Conservation (phyloP, 2,329 filamentous ascomycete species). For the Colletotrichum tofieldiae region DNA sequence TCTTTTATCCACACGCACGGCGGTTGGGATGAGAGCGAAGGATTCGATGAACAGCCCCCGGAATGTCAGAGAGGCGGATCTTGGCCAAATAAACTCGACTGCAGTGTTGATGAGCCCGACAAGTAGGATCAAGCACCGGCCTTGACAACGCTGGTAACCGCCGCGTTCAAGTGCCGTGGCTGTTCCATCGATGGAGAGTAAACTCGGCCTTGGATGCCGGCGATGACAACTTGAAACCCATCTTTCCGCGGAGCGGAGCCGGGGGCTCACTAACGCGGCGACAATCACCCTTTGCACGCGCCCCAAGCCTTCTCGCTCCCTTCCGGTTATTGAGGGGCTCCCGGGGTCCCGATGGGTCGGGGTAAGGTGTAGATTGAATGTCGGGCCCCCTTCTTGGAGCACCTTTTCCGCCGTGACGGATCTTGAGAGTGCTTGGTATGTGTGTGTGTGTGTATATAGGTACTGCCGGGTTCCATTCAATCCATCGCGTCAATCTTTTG, state of each 20-base stretch:
- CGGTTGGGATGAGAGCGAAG: constrained; percentile 13
- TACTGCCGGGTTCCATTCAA: constrained; percentile 14
- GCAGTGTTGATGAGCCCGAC: not conserved
- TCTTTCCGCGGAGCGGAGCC: not conserved
- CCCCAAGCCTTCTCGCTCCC: constrained; percentile 19
- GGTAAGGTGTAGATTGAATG: constrained; percentile 31
- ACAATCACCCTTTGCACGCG: not conserved
- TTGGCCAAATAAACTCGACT: not conserved
- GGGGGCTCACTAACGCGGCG: not conserved
- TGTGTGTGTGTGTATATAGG: constrained; percentile 11
- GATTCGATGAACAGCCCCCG: not conserved
- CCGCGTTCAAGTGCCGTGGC: not conserved
- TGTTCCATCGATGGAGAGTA: not conserved
- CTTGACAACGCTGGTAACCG: not conserved
- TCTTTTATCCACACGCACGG: not conserved
- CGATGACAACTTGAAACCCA: too few relatives aligned
- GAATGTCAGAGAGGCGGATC: not conserved
- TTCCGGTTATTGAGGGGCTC: constrained; percentile 30
- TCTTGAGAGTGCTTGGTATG: not conserved
- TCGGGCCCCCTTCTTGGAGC: not conserved
- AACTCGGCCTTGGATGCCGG: constrained; percentile 15
- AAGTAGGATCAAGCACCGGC: not conserved
- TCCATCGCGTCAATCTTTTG: not conserved
- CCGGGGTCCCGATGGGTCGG: constrained; percentile 15
- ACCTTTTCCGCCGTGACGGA: not conserved